Evolutionary conservation across 768 basidiomycete species (phyloP).

Genomic region (Suillus sp.): DNA sequence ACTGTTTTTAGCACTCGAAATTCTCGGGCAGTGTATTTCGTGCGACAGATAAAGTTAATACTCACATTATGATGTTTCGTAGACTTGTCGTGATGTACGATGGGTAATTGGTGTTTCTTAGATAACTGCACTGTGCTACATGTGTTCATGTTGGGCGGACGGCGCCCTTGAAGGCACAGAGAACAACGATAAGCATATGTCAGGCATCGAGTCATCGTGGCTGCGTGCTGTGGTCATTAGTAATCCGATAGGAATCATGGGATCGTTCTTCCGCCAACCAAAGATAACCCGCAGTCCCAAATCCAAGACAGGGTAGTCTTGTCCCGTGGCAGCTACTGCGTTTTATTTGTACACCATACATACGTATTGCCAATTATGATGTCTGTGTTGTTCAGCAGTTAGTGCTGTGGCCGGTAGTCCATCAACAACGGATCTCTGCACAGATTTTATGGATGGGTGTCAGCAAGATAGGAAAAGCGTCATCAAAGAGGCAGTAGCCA

Average conservation of each 20-base stretch:
- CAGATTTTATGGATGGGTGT: not conserved
- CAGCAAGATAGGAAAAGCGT: not conserved
- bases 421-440: not conserved
- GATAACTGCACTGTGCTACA: not conserved
- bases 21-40: not conserved
- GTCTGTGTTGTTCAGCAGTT: not conserved
- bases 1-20: not conserved
- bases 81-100: not conserved
- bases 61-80: not conserved
- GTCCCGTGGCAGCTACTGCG: not conserved
- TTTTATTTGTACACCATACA: not conserved
- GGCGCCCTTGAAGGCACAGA: not conserved
- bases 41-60: not conserved
- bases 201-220: not conserved
- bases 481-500: slow-evolving; percentile 2
- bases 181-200: not conserved
- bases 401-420: not conserved
- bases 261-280: not conserved
- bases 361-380: not conserved
- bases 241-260: not conserved
- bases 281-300: not conserved
- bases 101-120: not conserved
- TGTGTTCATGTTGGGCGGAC: not conserved
- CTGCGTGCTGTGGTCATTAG: not conserved
- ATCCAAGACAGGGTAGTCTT: not conserved